These are phyloP conservation scores for Chlorophyllum brunneum DNA, from an alignment of 768 basidiomycete genomes.

Conservation along the genomic window DNA sequence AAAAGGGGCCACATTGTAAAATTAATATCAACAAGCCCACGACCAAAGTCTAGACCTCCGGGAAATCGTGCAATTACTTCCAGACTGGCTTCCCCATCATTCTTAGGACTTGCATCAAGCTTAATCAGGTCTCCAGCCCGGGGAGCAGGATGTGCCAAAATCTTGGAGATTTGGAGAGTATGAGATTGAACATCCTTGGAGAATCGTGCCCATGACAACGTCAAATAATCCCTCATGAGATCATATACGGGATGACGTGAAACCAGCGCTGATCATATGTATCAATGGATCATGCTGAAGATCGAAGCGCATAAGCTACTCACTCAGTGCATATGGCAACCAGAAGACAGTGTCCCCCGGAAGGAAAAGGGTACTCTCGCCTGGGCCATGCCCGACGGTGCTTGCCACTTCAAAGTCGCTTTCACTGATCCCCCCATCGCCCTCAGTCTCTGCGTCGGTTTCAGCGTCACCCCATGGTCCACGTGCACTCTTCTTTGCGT, in stretches of 20 bases:
- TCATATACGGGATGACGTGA: constrained; percentile 94
- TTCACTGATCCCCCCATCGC: constrained; percentile 73
- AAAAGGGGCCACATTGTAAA: constrained; percentile 98
- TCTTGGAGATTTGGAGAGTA: constrained; percentile 85
- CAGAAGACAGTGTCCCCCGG: constrained; percentile 91
- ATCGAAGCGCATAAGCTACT: constrained; percentile 26
- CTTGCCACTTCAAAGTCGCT: constrained; percentile 85
- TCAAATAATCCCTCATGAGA: constrained; percentile 91
- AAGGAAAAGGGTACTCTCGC: constrained; percentile 85
- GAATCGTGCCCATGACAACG: constrained; percentile 93
- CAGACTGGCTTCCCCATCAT: constrained; percentile 50
- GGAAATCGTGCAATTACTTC: constrained; percentile 90
- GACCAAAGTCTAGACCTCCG: constrained; percentile 90
- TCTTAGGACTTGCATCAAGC: constrained; percentile 75
- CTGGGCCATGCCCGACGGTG: constrained; percentile 75
- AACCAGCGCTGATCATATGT: constrained; percentile 58
- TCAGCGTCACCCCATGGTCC: constrained; percentile 73
- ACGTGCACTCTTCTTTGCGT: constrained; percentile 53
- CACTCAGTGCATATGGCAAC: constrained; percentile 91
- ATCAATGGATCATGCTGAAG: constrained; percentile 12
- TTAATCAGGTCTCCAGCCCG: constrained; percentile 84
- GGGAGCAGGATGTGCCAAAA: constrained; percentile 82
- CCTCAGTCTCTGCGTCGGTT: constrained; percentile 76
- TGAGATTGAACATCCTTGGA: constrained; percentile 93
- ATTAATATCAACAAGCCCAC: constrained; percentile 88